phyloP scores from a whole-genome alignment of 2,329 filamentous ascomycete species.

The Trichoderma harzianum region DNA sequence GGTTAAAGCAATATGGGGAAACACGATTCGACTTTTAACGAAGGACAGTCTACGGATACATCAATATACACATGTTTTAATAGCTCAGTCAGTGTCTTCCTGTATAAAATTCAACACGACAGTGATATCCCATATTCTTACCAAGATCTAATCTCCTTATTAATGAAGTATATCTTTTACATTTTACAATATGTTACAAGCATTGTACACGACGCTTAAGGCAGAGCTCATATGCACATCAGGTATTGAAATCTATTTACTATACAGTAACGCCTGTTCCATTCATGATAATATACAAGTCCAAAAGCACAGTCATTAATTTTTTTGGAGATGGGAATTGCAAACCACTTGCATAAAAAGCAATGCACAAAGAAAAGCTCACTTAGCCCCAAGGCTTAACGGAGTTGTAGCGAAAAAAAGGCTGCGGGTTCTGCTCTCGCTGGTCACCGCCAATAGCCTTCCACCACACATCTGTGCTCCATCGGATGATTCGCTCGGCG shows the following conservation, averaged over 20 bases:
- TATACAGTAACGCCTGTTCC: slow-evolving; percentile 13
- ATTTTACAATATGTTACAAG: not conserved
- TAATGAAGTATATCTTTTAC: not conserved
- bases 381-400: slow-evolving; percentile 21
- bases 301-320: slow-evolving; percentile 23
- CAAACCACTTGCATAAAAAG: slow-evolving; percentile 14
- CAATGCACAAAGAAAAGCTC: not conserved
- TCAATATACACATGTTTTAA: not conserved
- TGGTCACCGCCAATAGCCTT: slow-evolving; percentile 72
- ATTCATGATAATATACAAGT: slow-evolving; percentile 26
- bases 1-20: not conserved
- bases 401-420: slow-evolving; percentile 31
- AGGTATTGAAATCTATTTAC: slow-evolving; percentile 1
- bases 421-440: slow-evolving; percentile 43
- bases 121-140: not conserved
- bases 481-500: slow-evolving; percentile 78
- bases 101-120: not conserved
- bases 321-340: slow-evolving; percentile 15
- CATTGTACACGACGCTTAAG: not conserved
- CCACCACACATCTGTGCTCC: slow-evolving; percentile 95
- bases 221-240: not conserved
- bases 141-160: not conserved
- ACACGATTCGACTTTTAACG: not conserved
- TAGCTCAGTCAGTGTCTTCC: not conserved
- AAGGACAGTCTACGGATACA: not conserved